phyloP scores from a whole-genome alignment of 768 basidiomycete species.

The Tulasnella sp. region DNA sequence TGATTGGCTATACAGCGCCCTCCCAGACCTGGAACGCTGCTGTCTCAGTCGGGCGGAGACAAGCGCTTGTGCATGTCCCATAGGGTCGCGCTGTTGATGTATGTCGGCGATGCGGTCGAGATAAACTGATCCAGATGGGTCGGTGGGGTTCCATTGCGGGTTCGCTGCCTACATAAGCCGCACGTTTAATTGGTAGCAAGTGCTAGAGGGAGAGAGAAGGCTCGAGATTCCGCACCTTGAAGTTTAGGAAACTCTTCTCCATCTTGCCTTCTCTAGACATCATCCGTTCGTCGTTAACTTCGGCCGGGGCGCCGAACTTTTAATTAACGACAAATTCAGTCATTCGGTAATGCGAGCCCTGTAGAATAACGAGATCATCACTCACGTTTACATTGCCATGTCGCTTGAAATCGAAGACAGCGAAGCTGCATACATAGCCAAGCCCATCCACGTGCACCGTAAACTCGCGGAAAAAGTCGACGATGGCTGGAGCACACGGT shows the following conservation, averaged over 20 bases:
- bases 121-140: conserved; percentile 85
- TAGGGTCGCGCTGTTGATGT: not conserved
- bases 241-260: conserved; percentile 95
- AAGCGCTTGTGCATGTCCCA: not conserved
- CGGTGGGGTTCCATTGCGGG: conserved; percentile 89
- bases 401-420: conserved; percentile 93
- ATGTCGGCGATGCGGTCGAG: conserved; percentile 68
- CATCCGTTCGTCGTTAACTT: conserved; percentile 58
- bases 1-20: not conserved
- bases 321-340: not conserved
- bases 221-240: conserved; percentile 58
- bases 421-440: conserved; percentile 96
- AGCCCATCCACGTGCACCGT: conserved; percentile 93
- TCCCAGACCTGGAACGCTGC: not conserved
- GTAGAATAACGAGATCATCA: not conserved
- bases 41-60: not conserved
- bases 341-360: not conserved
- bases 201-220: not conserved
- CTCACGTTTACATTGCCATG: conserved; percentile 84
- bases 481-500: conserved; percentile 73
- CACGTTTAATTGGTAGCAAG: not conserved
- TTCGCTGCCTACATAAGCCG: conserved; percentile 56
- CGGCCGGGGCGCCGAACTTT: conserved; percentile 77
- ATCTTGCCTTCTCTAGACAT: conserved; percentile 92
- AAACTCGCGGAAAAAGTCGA: conserved; percentile 98